phyloP scores from a whole-genome alignment of 306 rosid species.

The Cajanus cajan region DNA sequence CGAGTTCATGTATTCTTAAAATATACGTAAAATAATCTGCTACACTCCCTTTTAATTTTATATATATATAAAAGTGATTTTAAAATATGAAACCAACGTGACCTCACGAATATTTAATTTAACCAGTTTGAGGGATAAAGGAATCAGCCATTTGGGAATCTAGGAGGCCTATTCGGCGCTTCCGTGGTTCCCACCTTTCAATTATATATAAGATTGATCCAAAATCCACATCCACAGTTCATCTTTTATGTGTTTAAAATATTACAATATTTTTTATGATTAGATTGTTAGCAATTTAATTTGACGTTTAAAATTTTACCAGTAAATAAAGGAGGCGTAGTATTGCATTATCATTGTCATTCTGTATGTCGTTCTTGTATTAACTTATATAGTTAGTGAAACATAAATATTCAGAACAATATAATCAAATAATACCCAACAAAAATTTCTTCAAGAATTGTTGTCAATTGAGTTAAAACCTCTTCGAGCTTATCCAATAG shows the following conservation, averaged over 20 bases:
- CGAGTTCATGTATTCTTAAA: background rate
- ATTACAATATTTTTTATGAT: background rate
- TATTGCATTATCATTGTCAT: background rate
- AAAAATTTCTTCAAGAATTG: background rate
- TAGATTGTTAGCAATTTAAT: background rate
- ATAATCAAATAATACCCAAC: background rate
- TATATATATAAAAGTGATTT: background rate
- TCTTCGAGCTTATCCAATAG: background rate
- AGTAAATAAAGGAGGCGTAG: background rate
- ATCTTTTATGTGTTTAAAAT: background rate
- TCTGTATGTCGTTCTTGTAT: background rate
- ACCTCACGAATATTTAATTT: background rate
- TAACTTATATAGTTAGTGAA: background rate
- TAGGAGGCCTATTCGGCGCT: background rate
- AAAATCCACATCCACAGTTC: background rate
- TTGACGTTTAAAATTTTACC: background rate
- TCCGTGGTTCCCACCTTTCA: background rate
- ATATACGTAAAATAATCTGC: background rate
- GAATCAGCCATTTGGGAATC: constrained; percentile 1
- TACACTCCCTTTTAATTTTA: background rate
- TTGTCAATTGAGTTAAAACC: background rate
- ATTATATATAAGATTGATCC: background rate
- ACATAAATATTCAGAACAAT: background rate
- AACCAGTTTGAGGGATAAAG: background rate
- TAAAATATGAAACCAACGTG: background rate